A percentile compares a stretch with the other conserved stretches of the same genome.
These are phyloP conservation scores for Ophiostoma quercus DNA, from an alignment of 2,329 filamentous ascomycete genomes.

Conservation along the genomic window DNA sequence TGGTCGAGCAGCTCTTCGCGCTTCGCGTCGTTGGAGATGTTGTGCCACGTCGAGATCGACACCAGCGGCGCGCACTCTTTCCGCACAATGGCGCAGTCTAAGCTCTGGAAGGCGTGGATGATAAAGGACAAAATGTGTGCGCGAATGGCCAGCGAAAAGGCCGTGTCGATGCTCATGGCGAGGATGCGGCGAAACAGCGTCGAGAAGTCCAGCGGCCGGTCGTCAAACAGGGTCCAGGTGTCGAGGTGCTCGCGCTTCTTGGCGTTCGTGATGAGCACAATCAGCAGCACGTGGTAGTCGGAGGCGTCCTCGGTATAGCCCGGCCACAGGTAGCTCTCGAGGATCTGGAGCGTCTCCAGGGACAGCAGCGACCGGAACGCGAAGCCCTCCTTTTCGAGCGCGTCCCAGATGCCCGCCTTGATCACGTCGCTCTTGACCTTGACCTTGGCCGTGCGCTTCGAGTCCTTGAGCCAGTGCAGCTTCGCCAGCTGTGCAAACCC, in stretches of 20 bases:
- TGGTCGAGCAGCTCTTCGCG: conserved; percentile 70
- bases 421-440: conserved; percentile 80
- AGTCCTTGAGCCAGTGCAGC: conserved; percentile 73
- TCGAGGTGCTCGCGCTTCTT: conserved; percentile 83
- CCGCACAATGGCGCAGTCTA: conserved; percentile 81
- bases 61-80: conserved; percentile 96
- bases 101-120: conserved; percentile 85
- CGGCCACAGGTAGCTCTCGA: conserved; percentile 92
- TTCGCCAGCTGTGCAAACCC: conserved; percentile 72
- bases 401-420: conserved; percentile 84
- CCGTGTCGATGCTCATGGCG: conserved; percentile 73
- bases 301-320: conserved; percentile 83
- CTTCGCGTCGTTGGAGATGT: conserved; percentile 70
- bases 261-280: conserved; percentile 79
- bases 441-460: conserved; percentile 56
- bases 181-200: conserved; percentile 82
- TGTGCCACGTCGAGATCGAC: conserved; percentile 93
- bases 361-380: conserved; percentile 69
- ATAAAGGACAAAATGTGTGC: conserved; percentile 85
- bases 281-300: conserved; percentile 83
- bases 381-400: conserved; percentile 76
- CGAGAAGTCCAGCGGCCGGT: conserved; percentile 76
- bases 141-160: conserved; percentile 61
- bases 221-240: conserved; percentile 79
- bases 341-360: conserved; percentile 81